Evolutionary conservation across 495 filamentous ascomycete species (phyloP), one percentile per base, ranked within the genome.

Genomic region (Hypoxylon rickii): DNA sequence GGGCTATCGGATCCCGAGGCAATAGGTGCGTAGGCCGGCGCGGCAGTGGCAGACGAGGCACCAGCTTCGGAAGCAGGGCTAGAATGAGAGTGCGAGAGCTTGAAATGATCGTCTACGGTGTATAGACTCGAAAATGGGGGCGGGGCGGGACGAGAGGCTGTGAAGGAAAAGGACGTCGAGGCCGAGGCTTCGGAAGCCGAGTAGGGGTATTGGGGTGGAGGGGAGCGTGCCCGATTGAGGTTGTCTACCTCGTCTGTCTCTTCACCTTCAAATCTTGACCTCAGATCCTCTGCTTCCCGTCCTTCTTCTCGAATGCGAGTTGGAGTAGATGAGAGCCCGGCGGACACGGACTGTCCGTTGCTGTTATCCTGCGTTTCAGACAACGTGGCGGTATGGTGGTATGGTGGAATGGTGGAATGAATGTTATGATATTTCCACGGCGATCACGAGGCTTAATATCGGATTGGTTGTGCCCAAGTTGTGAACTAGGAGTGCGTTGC

Each of bases 301-400:
- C 63, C 51, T 39, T 64, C 38, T 43, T 66, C 63, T n/a, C n/a
- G n/a, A 55, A 65, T 55, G 44, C 64, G 59, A 64, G 49, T 62
- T 51, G 66, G 69, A 64, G 49, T 62, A 49, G 66, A 68, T 52
- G 68, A 60, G 24, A 72, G 70, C 71, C 75, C 72, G 68, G 77
- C 71, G 79, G 80, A 80, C 78, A 83, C 86, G 84, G 84, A 80
- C 83, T 83, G 82, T 77, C 82, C 85, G 78, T 79, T 71, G 74
- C 74, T 78, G 68, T 79, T 70, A 69, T 83, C 75, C 72, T 74
- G 79, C 79, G 77, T 76, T 66, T 78, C 77, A 78, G 87, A 89
- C 89, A 91, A 86, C 76, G 78, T 87, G 85, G 67, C 80, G 74
- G 70, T 62, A 40, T 49, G 26, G 13, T n/a, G n/a, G n/a, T n/a